Evolutionary conservation across 768 basidiomycete species (phyloP), one percentile per base, ranked within the genome.

Genomic region (Pleurotus tuoliensis): DNA sequence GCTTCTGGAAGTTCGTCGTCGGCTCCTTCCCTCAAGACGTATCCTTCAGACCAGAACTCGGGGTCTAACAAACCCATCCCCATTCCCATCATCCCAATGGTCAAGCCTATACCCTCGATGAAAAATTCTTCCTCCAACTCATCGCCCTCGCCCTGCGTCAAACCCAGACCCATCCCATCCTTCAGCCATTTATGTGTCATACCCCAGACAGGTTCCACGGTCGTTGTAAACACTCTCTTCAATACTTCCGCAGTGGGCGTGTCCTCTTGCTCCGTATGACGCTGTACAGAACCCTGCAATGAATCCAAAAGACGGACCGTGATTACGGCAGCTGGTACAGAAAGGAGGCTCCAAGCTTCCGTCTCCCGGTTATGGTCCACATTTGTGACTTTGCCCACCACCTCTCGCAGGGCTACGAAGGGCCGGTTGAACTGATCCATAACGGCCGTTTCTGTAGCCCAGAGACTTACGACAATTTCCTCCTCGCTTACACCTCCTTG

Each of bases 11-110:
- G 66, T 1, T 66, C 68, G 39, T 64, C 68, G 30, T 67, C 61
- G 3, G 69, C 66, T 15, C 70, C 71, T 47, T 79, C 78, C 39
- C 84, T 71, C 58, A 91, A 66, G 2, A 73, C 71, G 67, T 87
- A 92, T 0, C 87, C 88, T 41, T 89, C 84, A 27, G 77, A 72
- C 91, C 91, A 94, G 64, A 91, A 91, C 56, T 92, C 88, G 0
- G 85, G 86, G 63, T 88, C 86, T 63, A 83, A 59, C 18, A 87
- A 64, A 1, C 79, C 79, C 41, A 79, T 64, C 1, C 79, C 79
- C 44, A 79, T 64, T 3, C 75, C 77, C 65, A 76, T 70, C 65
- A 76, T 75, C 40, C 79, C 79, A 49, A 76, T 57, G 0, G 76
- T 77, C 44, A 89, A 72, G 16, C 83, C 85, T 63, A 81, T 90